Percentiles rank a stretch among this genome's conserved stretches.
These are phyloP conservation scores for Venturia effusa DNA, from an alignment of 2,329 filamentous ascomycete species.

Conservation along the genomic window DNA sequence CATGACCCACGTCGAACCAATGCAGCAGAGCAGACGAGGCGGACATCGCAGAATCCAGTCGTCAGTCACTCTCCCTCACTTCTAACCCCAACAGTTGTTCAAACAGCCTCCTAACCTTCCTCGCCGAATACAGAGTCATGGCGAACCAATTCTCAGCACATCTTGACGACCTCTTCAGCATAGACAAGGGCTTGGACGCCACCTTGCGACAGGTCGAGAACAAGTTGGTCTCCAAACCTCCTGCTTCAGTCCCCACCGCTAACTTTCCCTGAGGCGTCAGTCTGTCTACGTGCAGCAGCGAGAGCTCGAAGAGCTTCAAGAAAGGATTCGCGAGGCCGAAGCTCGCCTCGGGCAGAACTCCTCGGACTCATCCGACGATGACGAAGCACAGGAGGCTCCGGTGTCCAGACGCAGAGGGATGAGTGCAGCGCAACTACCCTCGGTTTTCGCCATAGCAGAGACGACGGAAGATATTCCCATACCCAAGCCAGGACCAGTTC, in stretches of 20 bases:
- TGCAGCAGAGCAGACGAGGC: neutral
- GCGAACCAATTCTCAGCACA: conserved; percentile 69
- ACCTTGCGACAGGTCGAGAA: conserved; percentile 66
- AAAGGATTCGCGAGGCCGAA: conserved; percentile 75
- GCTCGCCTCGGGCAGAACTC: conserved; percentile 44
- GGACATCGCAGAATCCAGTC: conserved; percentile 9
- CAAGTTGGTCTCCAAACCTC: conserved; percentile 51
- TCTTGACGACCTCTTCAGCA: conserved; percentile 79
- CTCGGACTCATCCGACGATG: conserved; percentile 23
- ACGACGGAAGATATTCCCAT: conserved; percentile 7
- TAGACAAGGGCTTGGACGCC: conserved; percentile 66
- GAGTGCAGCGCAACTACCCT: neutral
- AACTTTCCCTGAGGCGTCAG: conserved; percentile 55
- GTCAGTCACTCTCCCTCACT: neutral
- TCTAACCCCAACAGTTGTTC: neutral
- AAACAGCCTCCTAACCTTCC: conserved; percentile 4
- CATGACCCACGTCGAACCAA: neutral
- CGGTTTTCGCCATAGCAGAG: conserved; percentile 6
- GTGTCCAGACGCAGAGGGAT: neutral
- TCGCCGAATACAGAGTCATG: conserved; percentile 9
- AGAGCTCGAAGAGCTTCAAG: conserved; percentile 79
- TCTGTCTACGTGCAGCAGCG: conserved; percentile 61
- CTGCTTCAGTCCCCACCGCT: neutral
- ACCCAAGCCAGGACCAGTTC: neutral
- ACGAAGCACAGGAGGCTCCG: neutral